Evolutionary conservation across 805 yeast genomes (phyloP), one percentile per base, ranked within the genome.

Genomic region (Pichia membranifaciens): DNA sequence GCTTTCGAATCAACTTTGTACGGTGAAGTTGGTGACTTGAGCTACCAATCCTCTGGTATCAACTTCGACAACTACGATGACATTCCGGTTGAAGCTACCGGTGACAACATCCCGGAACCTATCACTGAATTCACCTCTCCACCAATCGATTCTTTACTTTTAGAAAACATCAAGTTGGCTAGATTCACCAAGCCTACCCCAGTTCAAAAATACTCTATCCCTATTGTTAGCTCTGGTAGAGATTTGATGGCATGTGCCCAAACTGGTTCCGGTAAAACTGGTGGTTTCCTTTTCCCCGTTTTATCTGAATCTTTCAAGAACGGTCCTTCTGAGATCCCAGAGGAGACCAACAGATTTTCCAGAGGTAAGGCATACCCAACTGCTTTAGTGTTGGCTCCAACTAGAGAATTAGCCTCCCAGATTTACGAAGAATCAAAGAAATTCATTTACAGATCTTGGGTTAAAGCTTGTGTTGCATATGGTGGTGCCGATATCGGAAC

Each of bases 241-340:
- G 97, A 91, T 61, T 68, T 93, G 43, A 71, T 93, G 52, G 96
- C 96, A 0, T 87, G 96, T 74, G 97, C 98, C 1, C 98, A 96
- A 50, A 93, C 99, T 3, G 99, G 99, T 61, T 90, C 98, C 50
- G 99, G 99, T 80, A 93, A 93, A 75, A 93, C 99, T 65, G 99
- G 98, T 78, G 99, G 99, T 57, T 93, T 93, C 79, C 75, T 93
- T 66, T 93, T 93, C 86, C 99, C 99, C 54, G 96, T 93, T 47
- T 77, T 93, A 59, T 85, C 96, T 42, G 89, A 89, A 73, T 86
- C 95, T 52, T 93, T 84, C 73, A 73, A 79, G 67, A 79, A 75
- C 59, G 99, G 99, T 45, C 99, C 99, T 48, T 76, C 87, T 50
- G 74, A 78, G 50, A 63, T 68, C 38, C 71, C 76, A 35, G 41